Percentiles rank a stretch among this genome's conserved stretches.
Evolutionary conservation across 179 eudicot species (phyloP).

Genomic region (Corrigiola litoralis): DNA sequence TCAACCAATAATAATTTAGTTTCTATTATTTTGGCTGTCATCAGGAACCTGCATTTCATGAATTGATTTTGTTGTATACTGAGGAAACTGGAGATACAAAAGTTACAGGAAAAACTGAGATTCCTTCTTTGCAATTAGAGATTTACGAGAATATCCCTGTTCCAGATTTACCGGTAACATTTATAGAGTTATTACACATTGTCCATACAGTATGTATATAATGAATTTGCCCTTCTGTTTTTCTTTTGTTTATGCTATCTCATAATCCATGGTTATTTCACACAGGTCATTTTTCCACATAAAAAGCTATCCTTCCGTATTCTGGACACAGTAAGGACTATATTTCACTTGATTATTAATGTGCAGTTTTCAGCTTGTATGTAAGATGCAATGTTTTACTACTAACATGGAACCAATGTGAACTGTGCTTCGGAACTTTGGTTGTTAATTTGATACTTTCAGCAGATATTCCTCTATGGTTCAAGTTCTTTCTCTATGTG

Average conservation of each 20-base stretch:
- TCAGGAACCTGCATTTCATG: slow-evolving; percentile 94
- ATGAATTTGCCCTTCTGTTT: not conserved
- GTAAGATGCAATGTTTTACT: not conserved
- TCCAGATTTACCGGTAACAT: slow-evolving; percentile 83
- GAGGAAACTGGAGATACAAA: slow-evolving; percentile 42
- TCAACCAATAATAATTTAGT: not conserved
- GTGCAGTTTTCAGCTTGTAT: not conserved
- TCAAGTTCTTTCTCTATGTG: not conserved
- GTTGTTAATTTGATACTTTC: not conserved
- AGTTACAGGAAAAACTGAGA: slow-evolving; percentile 35
- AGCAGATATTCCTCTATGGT: not conserved
- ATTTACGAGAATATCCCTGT: slow-evolving; percentile 88
- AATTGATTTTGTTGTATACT: slow-evolving; percentile 74
- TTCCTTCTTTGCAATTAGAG: slow-evolving; percentile 73
- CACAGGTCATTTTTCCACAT: slow-evolving; percentile 91
- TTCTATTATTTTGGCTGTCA: slow-evolving; percentile 18
- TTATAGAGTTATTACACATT: not conserved
- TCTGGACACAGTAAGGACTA: slow-evolving; percentile 64
- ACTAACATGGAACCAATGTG: not conserved
- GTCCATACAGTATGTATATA: not conserved
- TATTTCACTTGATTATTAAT: not conserved
- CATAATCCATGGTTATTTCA: slow-evolving; percentile 5
- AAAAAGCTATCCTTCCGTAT: slow-evolving; percentile 91
- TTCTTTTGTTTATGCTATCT: not conserved
- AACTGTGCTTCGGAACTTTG: not conserved